phyloP scores from a whole-genome alignment of 148 eudicot genomes.

The Chenopodium suecicum region DNA sequence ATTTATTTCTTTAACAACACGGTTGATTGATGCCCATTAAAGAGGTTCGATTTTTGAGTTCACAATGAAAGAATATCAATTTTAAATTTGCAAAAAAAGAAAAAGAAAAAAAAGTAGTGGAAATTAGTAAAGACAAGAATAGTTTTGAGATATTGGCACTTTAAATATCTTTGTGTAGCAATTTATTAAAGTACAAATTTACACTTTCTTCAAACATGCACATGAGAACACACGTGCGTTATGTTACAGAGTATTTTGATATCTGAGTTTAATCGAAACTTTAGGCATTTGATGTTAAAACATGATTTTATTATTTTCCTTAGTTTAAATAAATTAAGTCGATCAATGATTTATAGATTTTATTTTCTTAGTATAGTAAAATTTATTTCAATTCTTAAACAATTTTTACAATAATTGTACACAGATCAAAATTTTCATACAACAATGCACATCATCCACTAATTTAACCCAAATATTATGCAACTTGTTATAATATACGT shows the following conservation, averaged over 20 bases:
- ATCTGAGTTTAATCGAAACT: no score
- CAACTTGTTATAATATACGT: no score
- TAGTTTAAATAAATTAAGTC: no score
- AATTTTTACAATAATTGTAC: no score
- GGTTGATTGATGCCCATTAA: slow-evolving; percentile 10
- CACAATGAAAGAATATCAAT: background rate
- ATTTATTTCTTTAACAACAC: background rate
- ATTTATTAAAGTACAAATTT: slow-evolving; percentile 2
- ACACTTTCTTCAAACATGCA: background rate
- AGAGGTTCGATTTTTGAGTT: slow-evolving; percentile 20
- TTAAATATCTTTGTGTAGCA: background rate
- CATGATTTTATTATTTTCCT: no score
- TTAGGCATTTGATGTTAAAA: no score
- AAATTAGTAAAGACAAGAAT: slow-evolving; percentile 6
- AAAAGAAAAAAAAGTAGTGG: background rate
- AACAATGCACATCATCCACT: no score
- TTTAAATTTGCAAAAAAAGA: background rate
- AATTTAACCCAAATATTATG: no score
- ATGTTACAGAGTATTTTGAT: background rate
- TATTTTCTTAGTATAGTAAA: no score
- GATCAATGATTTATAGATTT: no score
- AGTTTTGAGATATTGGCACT: background rate
- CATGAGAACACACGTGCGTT: background rate
- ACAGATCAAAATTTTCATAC: no score
- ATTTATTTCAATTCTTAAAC: no score